A percentile compares a stretch with the other conserved stretches of the same genome.
Evolutionary conservation across 345 rosid species (phyloP).

Genomic region (Diplotaxis tenuifolia): DNA sequence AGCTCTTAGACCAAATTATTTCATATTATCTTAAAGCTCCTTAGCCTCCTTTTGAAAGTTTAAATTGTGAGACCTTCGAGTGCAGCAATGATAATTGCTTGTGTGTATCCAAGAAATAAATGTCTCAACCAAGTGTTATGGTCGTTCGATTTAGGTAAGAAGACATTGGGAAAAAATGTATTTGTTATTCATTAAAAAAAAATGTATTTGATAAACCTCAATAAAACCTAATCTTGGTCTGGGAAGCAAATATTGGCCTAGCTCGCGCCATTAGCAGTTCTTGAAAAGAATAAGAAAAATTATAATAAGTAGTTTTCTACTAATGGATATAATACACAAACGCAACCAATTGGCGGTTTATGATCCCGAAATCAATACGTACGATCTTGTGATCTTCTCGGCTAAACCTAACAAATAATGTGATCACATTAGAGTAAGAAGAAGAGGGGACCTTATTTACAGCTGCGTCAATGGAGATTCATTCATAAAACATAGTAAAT

Average conservation of each 20-base stretch:
- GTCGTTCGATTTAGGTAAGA: not conserved
- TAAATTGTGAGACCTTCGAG: not conserved
- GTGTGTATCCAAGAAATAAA: not conserved
- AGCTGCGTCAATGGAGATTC: slow-evolving; percentile 18
- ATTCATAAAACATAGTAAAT: slow-evolving; percentile 21
- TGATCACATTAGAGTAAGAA: slow-evolving; percentile 13
- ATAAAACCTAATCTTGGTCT: not conserved
- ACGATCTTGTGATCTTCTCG: not conserved
- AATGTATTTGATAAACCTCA: not conserved
- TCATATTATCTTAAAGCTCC: not conserved
- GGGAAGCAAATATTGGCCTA: not conserved
- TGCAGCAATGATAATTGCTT: not conserved
- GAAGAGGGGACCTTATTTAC: slow-evolving; percentile 23
- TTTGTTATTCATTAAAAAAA: too few species aligned
- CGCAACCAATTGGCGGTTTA: not conserved
- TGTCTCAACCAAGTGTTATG: not conserved
- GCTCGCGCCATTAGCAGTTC: slow-evolving; percentile 1
- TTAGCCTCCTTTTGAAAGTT: not conserved
- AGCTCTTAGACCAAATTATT: not conserved
- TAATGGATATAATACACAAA: not conserved
- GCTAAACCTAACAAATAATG: not conserved
- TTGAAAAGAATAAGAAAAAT: not conserved
- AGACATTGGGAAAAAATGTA: not conserved
- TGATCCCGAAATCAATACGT: not conserved
- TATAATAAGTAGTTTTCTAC: not conserved